Evolutionary conservation across 2,329 filamentous ascomycete genomes (phyloP), one percentile per base, ranked within the genome.

Genomic region (Ophiocordyceps camponoti-rufipedis): DNA sequence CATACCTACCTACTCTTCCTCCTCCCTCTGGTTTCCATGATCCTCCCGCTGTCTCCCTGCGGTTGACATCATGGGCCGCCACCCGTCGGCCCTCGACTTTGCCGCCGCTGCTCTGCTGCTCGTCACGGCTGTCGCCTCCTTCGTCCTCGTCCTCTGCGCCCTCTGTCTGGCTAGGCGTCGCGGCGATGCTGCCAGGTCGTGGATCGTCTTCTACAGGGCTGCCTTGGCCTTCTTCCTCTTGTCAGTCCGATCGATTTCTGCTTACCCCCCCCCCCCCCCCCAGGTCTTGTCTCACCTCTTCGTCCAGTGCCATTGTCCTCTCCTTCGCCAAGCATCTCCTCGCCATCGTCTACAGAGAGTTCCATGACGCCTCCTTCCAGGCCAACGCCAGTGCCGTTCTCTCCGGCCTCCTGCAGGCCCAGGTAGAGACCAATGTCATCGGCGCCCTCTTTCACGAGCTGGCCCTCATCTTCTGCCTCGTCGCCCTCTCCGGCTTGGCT

Each of bases 401-500:
- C 13, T 28, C 18, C n/a, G 18, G 23, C 16, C 6, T 45, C 7
- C 33, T 45, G 6, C 43, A 19, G 4, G 46, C 43, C 2, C 39
- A 46, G 9, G 28, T 41, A 6, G 38, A 51, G 35, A 39, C 33
- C 13, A 39, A 10, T 18, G 33, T 50, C 18, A 13, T 46, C n/a
- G 38, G 39, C 16, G 46, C 47, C n/a, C 28, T 51, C 2, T 23
- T 48, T 35, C 28, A 50, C 16, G 45, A 46, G 4, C 31, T 45
- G 9, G 29, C 45, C 29, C 28, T 52, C 8, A 47, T 55, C 8
- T 42, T 56, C 23, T 19, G 52, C 14, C 51, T 57, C 39, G 38
- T 59, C 9, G 48, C 53, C n/a, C 49, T 59, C 7, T 45, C 56
- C 2, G 46, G 48, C 42, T 45, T 59, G 1, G 48, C 48, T 18